Evolutionary conservation across 1,284 basidiomycete species (phyloP), one percentile per base, ranked within the genome.

Genomic region (Melanopsichium pennsylvanicum): DNA sequence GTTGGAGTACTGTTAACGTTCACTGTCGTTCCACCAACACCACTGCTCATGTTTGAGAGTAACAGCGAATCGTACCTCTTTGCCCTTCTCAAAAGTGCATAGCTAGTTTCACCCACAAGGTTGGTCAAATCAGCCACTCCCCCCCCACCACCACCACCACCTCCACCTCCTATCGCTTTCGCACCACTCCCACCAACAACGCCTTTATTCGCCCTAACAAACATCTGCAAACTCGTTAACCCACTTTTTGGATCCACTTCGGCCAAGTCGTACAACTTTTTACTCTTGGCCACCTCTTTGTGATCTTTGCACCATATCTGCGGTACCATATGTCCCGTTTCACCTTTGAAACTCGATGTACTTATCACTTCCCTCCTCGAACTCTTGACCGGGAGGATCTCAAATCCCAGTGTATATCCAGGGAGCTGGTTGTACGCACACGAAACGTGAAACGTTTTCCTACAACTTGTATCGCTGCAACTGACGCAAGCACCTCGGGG

Each of bases 211-310:
- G 87, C 85, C 48, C 86, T 85, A 34, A 88, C 89, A 81, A 90
- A 96, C 13, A 91, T 86, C 82, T 95, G 91, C 18, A 96, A 84
- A 1, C 91, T 90, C 19, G 90, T 92, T 90, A 90, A 86, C 60
- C 89, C 90, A 5, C 85, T 86, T 57, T 92, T 90, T 59, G 81
- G 49, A 70, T 93, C 91, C 22, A 87, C 86, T 73, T 94, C 91
- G 74, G 90, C 91, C 61, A 93, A 85, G 59, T 90, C 90, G 77
- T 90, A 89, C 33, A 92, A 85, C 52, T 86, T 85, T 34, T 88
- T 86, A 48, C 86, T 84, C 69, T 84, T 86, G 41, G 84, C 68
- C 6, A 63, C 47, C n/a, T 70, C 84, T 56, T 89, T 86, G 78
- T 97, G 94, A 11, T 88, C 87, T 75, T 88, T 88, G 82, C 94